Evolutionary conservation across 2,329 filamentous ascomycete genomes (phyloP).

Genomic region (Claviceps capensis): DNA sequence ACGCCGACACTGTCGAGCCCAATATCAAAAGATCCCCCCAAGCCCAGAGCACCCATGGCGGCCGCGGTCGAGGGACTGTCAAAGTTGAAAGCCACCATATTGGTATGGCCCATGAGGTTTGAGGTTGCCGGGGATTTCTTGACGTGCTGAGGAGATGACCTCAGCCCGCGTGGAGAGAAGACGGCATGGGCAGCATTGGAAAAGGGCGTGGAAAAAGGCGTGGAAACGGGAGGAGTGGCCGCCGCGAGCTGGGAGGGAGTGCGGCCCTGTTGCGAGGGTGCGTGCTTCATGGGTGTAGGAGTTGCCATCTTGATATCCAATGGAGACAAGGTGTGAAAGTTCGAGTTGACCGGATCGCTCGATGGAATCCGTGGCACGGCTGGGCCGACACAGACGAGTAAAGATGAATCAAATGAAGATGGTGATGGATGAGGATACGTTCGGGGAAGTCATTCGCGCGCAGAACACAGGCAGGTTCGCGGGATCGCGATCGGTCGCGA

Average conservation of each 20-base stretch:
- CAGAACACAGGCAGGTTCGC: too few species aligned
- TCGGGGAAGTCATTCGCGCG: too few species aligned
- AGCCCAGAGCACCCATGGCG: slow-evolving; percentile 41
- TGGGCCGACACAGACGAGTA: too few species aligned
- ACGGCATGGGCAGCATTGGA: slow-evolving; percentile 42
- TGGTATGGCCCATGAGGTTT: slow-evolving; percentile 32
- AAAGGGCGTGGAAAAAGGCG: slow-evolving; percentile 53
- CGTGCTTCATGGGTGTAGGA: slow-evolving; percentile 36
- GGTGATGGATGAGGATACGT: too few species aligned
- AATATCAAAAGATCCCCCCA: slow-evolving; percentile 37
- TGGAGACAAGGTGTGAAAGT: too few species aligned
- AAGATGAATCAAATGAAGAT: too few species aligned
- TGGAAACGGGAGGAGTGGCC: slow-evolving; percentile 52
- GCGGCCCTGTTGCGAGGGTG: slow-evolving; percentile 26
- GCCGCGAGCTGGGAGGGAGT: slow-evolving; percentile 38
- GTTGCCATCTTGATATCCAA: slow-evolving; percentile 27
- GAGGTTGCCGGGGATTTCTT: slow-evolving; percentile 49
- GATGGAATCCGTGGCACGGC: too few species aligned
- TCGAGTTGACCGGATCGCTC: too few species aligned
- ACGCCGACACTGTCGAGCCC: slow-evolving; percentile 37
- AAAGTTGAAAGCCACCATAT: slow-evolving; percentile 38
- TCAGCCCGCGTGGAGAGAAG: slow-evolving; percentile 43
- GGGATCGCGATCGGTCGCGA: neutral
- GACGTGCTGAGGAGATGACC: slow-evolving; percentile 50
- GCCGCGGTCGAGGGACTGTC: slow-evolving; percentile 52